Base-by-base conservation (phyloP, 179 eudicot genomes). In the Silene noctiflora region DNA sequence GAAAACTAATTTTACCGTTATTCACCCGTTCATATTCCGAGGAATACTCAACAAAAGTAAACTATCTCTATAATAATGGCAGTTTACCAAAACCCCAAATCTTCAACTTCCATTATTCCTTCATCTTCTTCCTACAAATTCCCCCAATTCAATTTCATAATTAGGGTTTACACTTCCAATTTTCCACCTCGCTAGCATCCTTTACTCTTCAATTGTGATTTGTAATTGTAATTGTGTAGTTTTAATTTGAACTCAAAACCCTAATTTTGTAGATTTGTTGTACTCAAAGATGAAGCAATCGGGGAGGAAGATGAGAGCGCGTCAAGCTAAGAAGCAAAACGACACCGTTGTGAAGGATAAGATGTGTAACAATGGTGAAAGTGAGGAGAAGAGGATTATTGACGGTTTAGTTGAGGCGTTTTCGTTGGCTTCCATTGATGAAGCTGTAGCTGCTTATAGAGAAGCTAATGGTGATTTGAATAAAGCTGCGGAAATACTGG, bases 321-420 rank as follows among this genome's bases (percentile, higher is more conserved):
- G 76, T 3, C 62, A 77, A 73, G 56, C 82, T 5, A 78, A 80
- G 39, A 44, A 51, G 74, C 76, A 80, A 46, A 74, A 13, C 22
- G 69, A 67, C n/a, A 60, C 33, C 46, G 51, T 22, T 79, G 71
- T 55, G 25, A 73, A 20, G 25, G 16, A 9, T 10, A 56, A 62
- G 17, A 61, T 39, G 46, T 7, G 16, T 25, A n/a, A 8, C 51
- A 14, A 67, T 10, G 76, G 60, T n/a, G 80, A 67, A 17, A 48
- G 58, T 5, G 86, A 39, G 5, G 86, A 83, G 46, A 83, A 87
- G 12, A 86, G 2, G 74, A 80, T 74, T 35, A 53, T 90, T 21
- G 76, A 75, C 24, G 72, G 75, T 75, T 84, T 92, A 71, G 65
- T 81, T 73, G 91, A 90, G 71, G 93, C 87, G 3, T 92, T 94